Evolutionary conservation across 208 protist genomes (phyloP), one percentile per base, ranked within the genome.

Genomic region (Trypanosoma cruzi): DNA sequence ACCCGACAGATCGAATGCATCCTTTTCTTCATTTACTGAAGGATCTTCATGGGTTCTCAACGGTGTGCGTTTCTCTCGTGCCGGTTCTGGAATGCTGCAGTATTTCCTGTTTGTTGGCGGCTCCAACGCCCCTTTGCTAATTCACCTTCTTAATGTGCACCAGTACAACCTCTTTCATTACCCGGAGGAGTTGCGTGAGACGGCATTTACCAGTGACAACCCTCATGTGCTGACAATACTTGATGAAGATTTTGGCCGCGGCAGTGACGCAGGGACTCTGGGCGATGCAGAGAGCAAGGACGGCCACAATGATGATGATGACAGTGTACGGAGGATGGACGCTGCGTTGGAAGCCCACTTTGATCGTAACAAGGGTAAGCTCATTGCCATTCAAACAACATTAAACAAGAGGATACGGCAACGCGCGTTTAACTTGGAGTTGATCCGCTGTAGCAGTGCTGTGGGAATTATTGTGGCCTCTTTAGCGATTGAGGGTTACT

Each of bases 381-480:
- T 73, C 49, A 29, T 20, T 37, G n/a, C 16, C 52, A 37, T 70
- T 29, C 58, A 60, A 1, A 80, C 73, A 16, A 60, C 73, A 40
- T 60, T 73, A 29, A 32, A 61, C 31, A 80, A 86, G 20, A 85
- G 89, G 16, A 68, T 84, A 40, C 84, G 85, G 0, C 89, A 93
- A 66, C 85, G 92, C 28, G 75, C 76, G 37, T 95, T 87, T 59
- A 92, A 94, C 64, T 79, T 97, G 22, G 90, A 97, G 66, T 69
- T 81, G 3, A 64, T 97, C 40, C 84, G 89, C 13, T 85, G 75
- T 26, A 89, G 82, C 60, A 80, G 77, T 55, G 81, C 93, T 22
- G 78, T 98, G 5, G 92, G 92, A 50, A 93, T 98, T 61, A 71
- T 98, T 13, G 92, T 97, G 31, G 84, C 84, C 13, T 92, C 88